Evolutionary conservation across 495 filamentous ascomycete species (phyloP).

Genomic region (Penicillium egyptiacum): DNA sequence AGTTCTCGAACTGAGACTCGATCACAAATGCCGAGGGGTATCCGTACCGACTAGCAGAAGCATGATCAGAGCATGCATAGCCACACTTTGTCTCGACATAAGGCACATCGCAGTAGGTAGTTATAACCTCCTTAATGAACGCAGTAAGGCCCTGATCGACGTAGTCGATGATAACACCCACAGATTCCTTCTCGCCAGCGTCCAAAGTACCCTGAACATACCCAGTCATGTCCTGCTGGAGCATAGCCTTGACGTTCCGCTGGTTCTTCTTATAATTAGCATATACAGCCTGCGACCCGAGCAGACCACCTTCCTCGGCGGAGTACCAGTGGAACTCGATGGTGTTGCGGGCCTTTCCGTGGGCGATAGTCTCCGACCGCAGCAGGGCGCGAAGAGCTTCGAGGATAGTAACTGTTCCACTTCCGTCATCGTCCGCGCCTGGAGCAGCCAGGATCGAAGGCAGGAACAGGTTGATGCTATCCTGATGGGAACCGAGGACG

Average conservation of each 20-base stretch:
- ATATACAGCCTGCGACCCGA: slow-evolving; percentile 87
- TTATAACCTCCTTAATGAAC: slow-evolving; percentile 90
- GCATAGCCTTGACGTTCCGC: slow-evolving; percentile 89
- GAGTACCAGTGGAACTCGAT: slow-evolving; percentile 97
- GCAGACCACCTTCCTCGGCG: slow-evolving; percentile 86
- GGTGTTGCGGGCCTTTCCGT: slow-evolving; percentile 66
- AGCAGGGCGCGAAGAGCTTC: slow-evolving; percentile 68
- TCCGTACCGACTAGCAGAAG: slow-evolving; percentile 91
- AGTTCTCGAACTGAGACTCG: slow-evolving; percentile 82
- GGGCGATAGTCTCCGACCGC: slow-evolving; percentile 48
- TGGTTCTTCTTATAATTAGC: slow-evolving; percentile 71
- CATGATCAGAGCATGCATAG: slow-evolving; percentile 96
- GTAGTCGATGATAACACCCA: slow-evolving; percentile 92
- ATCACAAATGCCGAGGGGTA: slow-evolving; percentile 97
- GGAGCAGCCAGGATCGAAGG: slow-evolving; percentile 78
- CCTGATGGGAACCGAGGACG: slow-evolving; percentile 72
- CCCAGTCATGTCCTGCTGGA: slow-evolving; percentile 99
- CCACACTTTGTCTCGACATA: slow-evolving; percentile 92
- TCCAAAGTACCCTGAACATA: slow-evolving; percentile 80
- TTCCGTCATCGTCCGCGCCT: slow-evolving; percentile 75
- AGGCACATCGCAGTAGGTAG: slow-evolving; percentile 85
- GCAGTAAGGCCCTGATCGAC: slow-evolving; percentile 79
- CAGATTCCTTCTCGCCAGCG: slow-evolving; percentile 78
- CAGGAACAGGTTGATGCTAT: slow-evolving; percentile 88
- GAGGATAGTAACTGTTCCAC: slow-evolving; percentile 75